Percentiles rank a stretch among this genome's conserved stretches.
phyloP scores from a whole-genome alignment of 129 eudicot species.

The Rutidosis leptorrhynchoides region DNA sequence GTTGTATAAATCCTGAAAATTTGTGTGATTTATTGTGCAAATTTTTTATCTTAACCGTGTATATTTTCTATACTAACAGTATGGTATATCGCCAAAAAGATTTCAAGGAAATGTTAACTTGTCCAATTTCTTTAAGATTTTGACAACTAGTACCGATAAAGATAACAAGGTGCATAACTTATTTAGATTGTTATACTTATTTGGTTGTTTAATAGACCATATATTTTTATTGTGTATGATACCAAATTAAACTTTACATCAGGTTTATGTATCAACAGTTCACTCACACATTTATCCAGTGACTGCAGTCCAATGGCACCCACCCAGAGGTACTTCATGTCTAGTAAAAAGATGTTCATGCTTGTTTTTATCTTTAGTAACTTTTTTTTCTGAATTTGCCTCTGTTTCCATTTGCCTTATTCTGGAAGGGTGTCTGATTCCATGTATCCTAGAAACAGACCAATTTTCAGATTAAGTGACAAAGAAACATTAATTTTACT shows the following conservation, averaged over 20 bases:
- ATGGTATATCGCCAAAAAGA: constrained; percentile 74
- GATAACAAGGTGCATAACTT: constrained; percentile 45
- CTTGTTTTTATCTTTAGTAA: too few species aligned
- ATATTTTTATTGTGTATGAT: not conserved
- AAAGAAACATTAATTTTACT: too few species aligned
- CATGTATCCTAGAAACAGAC: too few species aligned
- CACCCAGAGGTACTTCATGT: constrained; percentile 74
- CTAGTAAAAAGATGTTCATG: not conserved
- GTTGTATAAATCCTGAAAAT: not conserved
- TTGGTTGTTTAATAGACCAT: not conserved
- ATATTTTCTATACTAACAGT: constrained; percentile 39
- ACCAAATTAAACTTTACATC: constrained; percentile 12
- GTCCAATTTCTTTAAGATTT: constrained; percentile 55
- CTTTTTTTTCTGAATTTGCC: too few species aligned
- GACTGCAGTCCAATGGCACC: constrained; percentile 87
- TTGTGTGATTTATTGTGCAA: not conserved
- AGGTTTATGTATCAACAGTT: constrained; percentile 87
- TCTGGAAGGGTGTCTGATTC: too few species aligned
- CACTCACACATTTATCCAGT: constrained; percentile 68
- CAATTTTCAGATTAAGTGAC: too few species aligned
- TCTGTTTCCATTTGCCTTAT: too few species aligned
- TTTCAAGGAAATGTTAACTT: constrained; percentile 45
- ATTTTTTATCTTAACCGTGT: not conserved
- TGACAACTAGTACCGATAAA: constrained; percentile 60
- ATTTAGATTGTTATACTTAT: not conserved